A percentile compares a stretch with the other conserved stretches of the same genome.
These are phyloP conservation scores for Termitomyces sp. DNA, from an alignment of 768 basidiomycete genomes.

Conservation along the genomic window DNA sequence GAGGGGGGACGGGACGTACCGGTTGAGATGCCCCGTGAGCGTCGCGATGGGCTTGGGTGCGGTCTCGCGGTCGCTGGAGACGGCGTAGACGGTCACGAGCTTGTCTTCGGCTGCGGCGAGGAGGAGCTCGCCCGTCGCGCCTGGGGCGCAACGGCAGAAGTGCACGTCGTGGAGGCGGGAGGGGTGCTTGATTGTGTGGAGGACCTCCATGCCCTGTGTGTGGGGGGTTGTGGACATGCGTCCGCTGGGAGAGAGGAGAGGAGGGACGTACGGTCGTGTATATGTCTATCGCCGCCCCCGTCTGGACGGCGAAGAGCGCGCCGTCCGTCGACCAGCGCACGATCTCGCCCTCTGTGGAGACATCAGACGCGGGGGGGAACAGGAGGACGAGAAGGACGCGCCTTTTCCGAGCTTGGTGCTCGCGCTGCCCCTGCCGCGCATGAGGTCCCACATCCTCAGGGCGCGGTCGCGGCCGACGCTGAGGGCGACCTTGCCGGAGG, in stretches of 20 bases:
- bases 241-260: no score
- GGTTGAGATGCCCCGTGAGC: conserved; percentile 78
- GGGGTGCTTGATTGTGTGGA: conserved; percentile 69
- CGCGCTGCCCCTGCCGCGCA: conserved; percentile 87
- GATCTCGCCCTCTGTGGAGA: conserved; percentile 75
- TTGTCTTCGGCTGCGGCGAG: conserved; percentile 89
- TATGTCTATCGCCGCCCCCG: conserved; percentile 69
- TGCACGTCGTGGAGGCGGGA: conserved; percentile 81
- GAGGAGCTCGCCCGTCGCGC: conserved; percentile 59
- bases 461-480: conserved; percentile 89
- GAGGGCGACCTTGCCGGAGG: conserved; percentile 85
- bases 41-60: conserved; percentile 60
- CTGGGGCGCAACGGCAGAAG: conserved; percentile 63
- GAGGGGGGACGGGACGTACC: conserved; percentile 47
- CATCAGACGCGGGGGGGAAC: neutral
- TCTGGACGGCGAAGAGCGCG: conserved; percentile 74
- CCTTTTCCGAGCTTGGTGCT: conserved; percentile 89
- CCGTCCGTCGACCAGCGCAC: conserved; percentile 85
- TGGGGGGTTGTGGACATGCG: no score
- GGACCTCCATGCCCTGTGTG: conserved; percentile 71
- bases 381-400: conserved; percentile 25
- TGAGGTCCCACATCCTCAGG: conserved; percentile 97
- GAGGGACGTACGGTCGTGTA: conserved; percentile 65
- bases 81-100: conserved; percentile 72
- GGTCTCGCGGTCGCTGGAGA: conserved; percentile 38